phyloP scores from a whole-genome alignment of 1,284 basidiomycete species.

The Sphaerobolus stellatus region DNA sequence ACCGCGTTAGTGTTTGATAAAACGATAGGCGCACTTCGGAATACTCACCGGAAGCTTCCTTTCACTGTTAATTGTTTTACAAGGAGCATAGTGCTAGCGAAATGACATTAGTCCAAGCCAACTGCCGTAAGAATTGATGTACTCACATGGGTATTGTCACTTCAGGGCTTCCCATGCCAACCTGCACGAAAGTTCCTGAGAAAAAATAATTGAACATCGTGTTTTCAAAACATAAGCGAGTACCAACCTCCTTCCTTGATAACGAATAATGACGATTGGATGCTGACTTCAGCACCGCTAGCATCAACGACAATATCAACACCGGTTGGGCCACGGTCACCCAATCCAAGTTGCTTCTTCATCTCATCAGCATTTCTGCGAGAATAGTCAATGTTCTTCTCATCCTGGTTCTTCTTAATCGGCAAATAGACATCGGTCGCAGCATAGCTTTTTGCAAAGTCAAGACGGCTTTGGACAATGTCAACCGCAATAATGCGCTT shows the following conservation, averaged over 20 bases:
- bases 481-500: slow-evolving; percentile 81
- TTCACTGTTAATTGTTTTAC: slow-evolving; percentile 80
- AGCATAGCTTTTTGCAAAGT: slow-evolving; percentile 87
- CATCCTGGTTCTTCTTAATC: slow-evolving; percentile 58
- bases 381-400: slow-evolving; percentile 69
- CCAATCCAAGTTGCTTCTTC: slow-evolving; percentile 37
- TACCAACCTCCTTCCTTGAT: slow-evolving; percentile 11
- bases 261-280: slow-evolving; percentile 8
- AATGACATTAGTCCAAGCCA: background rate
- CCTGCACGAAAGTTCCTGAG: slow-evolving; percentile 39
- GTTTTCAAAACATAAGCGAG: background rate
- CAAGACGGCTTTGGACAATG: slow-evolving; percentile 77
- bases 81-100: slow-evolving; percentile 47
- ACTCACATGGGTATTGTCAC: slow-evolving; percentile 54
- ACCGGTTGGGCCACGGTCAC: slow-evolving; percentile 40
- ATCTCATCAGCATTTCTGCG: slow-evolving; percentile 42
- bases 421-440: slow-evolving; percentile 83
- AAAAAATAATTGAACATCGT: background rate
- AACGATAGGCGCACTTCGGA: background rate
- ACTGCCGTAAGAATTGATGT: background rate
- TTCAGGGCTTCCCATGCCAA: slow-evolving; percentile 72
- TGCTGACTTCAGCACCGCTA: slow-evolving; percentile 45
- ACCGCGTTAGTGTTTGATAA: background rate
- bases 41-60: slow-evolving; percentile 81
- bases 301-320: slow-evolving; percentile 62